A percentile compares a stretch with the other conserved stretches of the same genome.
Evolutionary conservation across 1,139 yeast species (phyloP).

Genomic region (Blastobotrys raffinosifermentans): DNA sequence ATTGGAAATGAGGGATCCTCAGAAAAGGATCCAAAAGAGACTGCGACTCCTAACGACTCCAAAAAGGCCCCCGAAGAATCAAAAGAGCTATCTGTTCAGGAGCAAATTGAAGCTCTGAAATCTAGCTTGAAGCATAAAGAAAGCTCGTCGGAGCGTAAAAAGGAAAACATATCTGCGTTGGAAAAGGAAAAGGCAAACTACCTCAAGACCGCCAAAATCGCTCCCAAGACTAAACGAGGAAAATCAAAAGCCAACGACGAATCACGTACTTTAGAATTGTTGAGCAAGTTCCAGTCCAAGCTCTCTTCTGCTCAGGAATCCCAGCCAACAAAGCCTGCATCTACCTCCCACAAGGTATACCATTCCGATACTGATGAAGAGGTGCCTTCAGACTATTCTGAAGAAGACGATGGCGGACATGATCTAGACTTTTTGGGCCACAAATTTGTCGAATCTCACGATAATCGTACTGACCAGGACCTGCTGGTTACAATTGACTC

Average conservation of each 20-base stretch:
- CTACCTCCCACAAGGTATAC: constrained; percentile 1
- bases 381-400: constrained; percentile 25
- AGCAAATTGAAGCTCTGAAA: constrained; percentile 11
- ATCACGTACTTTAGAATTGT: constrained; percentile 16
- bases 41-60: background rate
- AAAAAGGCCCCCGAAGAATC: constrained; percentile 9
- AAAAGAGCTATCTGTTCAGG: constrained; percentile 6
- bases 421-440: constrained; percentile 22
- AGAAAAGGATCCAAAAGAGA: constrained; percentile 9
- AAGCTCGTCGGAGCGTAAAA: constrained; percentile 1
- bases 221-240: constrained; percentile 11
- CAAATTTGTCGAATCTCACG: constrained; percentile 20
- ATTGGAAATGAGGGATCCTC: constrained; percentile 7
- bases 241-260: constrained; percentile 10
- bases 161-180: constrained; percentile 2
- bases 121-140: constrained; percentile 7
- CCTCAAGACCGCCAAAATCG: constrained; percentile 1
- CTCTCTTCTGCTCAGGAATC: constrained; percentile 10
- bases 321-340: constrained; percentile 3
- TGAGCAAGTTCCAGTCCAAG: constrained; percentile 23
- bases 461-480: constrained; percentile 22
- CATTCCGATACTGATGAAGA: constrained; percentile 21
- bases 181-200: constrained; percentile 7
- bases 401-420: constrained; percentile 21
- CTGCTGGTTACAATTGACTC: constrained; percentile 25